phyloP scores from a whole-genome alignment of 805 yeast species.

The Maudiozyma saulgeensis region DNA sequence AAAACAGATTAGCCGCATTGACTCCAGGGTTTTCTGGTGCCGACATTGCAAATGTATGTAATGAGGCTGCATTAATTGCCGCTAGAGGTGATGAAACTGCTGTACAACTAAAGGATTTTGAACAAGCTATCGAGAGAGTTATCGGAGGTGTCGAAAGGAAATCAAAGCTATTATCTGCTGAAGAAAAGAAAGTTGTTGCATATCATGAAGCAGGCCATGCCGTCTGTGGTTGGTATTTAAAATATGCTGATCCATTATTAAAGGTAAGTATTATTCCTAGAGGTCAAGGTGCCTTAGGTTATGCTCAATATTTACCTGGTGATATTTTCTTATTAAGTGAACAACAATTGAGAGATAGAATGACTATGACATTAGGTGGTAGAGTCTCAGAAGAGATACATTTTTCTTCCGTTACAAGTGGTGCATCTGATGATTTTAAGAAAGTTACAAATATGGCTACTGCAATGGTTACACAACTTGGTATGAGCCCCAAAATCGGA shows the following conservation, averaged over 20 bases:
- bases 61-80: conserved; percentile 95
- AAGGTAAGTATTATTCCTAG: conserved; percentile 96
- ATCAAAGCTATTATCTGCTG: conserved; percentile 69
- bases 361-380: conserved; percentile 97
- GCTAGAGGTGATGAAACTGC: conserved; percentile 70
- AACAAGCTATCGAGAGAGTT: conserved; percentile 93
- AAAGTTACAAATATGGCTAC: conserved; percentile 92
- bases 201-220: conserved; percentile 99
- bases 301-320: conserved; percentile 94
- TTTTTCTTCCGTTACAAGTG: conserved; percentile 85
- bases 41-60: conserved; percentile 92
- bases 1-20: conserved; percentile 86
- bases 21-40: conserved; percentile 99
- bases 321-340: conserved; percentile 74
- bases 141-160: conserved; percentile 94
- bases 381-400: conserved; percentile 92
- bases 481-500: conserved; percentile 88
- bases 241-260: conserved; percentile 84
- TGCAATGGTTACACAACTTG: conserved; percentile 83
- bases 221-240: conserved; percentile 91
- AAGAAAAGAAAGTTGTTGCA: conserved; percentile 85
- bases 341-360: conserved; percentile 73
- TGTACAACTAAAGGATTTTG: conserved; percentile 76
- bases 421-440: conserved; percentile 94
- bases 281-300: conserved; percentile 94